These are phyloP conservation scores for Fusarium xyrophilum DNA, from an alignment of 2,329 filamentous ascomycete genomes.

Conservation along the genomic window DNA sequence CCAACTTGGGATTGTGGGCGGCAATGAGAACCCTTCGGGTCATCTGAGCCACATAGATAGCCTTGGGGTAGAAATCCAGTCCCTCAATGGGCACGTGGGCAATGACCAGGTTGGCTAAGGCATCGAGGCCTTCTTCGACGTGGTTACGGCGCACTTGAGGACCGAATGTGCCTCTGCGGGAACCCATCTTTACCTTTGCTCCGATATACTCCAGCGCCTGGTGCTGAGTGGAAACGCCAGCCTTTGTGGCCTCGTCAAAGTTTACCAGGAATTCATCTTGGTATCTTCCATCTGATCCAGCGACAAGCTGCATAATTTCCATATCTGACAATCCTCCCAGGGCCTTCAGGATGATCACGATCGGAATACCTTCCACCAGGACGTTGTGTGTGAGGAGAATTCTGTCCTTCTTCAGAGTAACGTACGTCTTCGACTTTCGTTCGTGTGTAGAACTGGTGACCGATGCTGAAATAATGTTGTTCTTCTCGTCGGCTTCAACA, in stretches of 20 bases:
- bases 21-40: constrained; percentile 95
- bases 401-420: constrained; percentile 90
- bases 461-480: constrained; percentile 91
- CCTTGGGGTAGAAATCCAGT: constrained; percentile 95
- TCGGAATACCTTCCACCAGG: constrained; percentile 89
- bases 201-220: constrained; percentile 95
- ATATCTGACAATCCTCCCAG: constrained; percentile 93
- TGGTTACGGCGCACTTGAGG: constrained; percentile 74
- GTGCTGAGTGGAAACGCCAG: constrained; percentile 88
- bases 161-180: constrained; percentile 64
- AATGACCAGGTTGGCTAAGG: constrained; percentile 89
- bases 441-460: constrained; percentile 98
- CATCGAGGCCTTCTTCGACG: constrained; percentile 90
- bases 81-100: constrained; percentile 92
- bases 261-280: constrained; percentile 96
- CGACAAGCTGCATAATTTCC: constrained; percentile 90
- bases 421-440: constrained; percentile 96
- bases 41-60: constrained; percentile 96
- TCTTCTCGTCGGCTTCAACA: constrained; percentile 90
- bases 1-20: constrained; percentile 83
- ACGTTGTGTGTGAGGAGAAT: constrained; percentile 93
- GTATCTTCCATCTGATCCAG: constrained; percentile 84
- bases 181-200: constrained; percentile 84
- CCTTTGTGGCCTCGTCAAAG: constrained; percentile 88
- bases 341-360: constrained; percentile 91